These are phyloP conservation scores for Pinus tabuliformis DNA, from an alignment of 75 land plant species.

Conservation along the genomic window DNA sequence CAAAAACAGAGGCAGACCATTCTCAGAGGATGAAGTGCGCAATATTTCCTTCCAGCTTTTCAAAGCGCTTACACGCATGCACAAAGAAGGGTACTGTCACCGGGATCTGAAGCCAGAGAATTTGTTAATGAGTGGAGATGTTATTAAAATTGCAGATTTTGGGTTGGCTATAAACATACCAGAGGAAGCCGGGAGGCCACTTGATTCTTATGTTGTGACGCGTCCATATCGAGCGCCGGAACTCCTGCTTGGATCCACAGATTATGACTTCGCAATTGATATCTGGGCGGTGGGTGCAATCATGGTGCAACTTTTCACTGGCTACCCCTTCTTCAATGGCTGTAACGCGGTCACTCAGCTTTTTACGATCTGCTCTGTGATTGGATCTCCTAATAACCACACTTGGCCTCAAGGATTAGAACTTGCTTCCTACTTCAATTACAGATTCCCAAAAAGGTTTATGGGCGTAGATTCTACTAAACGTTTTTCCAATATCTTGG, in stretches of 20 bases:
- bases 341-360: background rate
- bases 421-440: too few relatives aligned
- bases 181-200: slow-evolving; percentile 14
- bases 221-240: slow-evolving; percentile 37
- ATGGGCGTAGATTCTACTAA: too few relatives aligned
- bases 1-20: background rate
- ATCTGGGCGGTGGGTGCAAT: slow-evolving; percentile 36
- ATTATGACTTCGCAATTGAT: slow-evolving; percentile 29
- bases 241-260: slow-evolving; percentile 22
- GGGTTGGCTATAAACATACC: slow-evolving; percentile 18
- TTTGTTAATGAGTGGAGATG: slow-evolving; percentile 18
- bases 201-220: slow-evolving; percentile 36
- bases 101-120: slow-evolving; percentile 42
- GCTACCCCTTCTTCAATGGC: background rate
- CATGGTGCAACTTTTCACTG: background rate
- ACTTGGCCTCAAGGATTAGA: background rate
- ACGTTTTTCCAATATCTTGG: too few relatives aligned
- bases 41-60: slow-evolving; percentile 36
- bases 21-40: background rate
- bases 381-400: background rate
- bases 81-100: slow-evolving; percentile 29
- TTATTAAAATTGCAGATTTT: slow-evolving; percentile 40
- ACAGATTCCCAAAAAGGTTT: too few relatives aligned
- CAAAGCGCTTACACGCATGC: slow-evolving; percentile 33
- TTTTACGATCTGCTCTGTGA: background rate